Percentiles rank a stretch among this genome's conserved stretches.
Conservation (phyloP, 306 rosid genomes). For the Adenanthera pavonina region DNA sequence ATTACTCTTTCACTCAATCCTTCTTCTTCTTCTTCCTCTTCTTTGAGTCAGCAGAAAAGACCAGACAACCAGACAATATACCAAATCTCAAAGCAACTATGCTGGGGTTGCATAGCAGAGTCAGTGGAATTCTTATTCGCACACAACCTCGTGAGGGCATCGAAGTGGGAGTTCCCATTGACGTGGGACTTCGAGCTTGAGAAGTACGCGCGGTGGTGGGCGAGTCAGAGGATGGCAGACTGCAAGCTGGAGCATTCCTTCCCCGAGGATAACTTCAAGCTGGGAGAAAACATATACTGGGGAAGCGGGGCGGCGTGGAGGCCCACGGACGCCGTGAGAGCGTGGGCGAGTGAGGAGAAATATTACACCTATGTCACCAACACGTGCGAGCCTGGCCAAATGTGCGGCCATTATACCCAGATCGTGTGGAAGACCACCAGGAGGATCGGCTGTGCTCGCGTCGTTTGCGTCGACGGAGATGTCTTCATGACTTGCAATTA, state of each 20-base stretch:
- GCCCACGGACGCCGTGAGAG: slow-evolving; percentile 67
- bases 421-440: slow-evolving; percentile 78
- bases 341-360: slow-evolving; percentile 76
- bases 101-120: slow-evolving; percentile 83
- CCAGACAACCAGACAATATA: slow-evolving; percentile 68
- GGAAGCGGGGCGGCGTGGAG: slow-evolving; percentile 81
- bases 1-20: slow-evolving; percentile 1
- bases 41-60: slow-evolving; percentile 29
- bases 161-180: slow-evolving; percentile 69
- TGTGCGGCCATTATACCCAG: slow-evolving; percentile 94
- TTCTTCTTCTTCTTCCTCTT: background rate
- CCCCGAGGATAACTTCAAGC: slow-evolving; percentile 72
- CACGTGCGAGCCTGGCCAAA: slow-evolving; percentile 61
- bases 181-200: slow-evolving; percentile 76
- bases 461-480: slow-evolving; percentile 75
- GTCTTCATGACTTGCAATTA: slow-evolving; percentile 90
- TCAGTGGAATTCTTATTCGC: slow-evolving; percentile 71
- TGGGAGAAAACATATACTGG: slow-evolving; percentile 88
- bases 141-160: slow-evolving; percentile 73
- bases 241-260: slow-evolving; percentile 79
- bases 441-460: slow-evolving; percentile 79
- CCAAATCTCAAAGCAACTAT: slow-evolving; percentile 70
- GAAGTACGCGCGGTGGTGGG: slow-evolving; percentile 85
- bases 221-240: slow-evolving; percentile 64
- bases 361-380: slow-evolving; percentile 67